These are phyloP conservation scores for Cryptosporidium sp. DNA, from an alignment of 169 alveolate species.

Conservation along the genomic window DNA sequence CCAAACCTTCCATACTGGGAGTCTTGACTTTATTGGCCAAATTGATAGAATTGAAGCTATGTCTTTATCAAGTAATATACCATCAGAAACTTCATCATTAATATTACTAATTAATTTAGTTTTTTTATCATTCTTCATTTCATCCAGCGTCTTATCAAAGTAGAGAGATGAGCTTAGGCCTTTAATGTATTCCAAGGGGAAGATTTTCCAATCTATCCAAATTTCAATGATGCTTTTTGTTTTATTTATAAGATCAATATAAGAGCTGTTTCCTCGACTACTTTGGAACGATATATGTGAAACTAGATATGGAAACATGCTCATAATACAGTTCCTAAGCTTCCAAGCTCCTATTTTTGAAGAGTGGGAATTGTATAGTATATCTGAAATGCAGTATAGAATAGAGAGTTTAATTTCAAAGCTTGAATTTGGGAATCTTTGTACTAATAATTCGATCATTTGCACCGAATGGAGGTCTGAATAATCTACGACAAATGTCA, in stretches of 20 bases:
- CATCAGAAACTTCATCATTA: neutral
- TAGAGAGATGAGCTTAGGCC: conserved; percentile 44
- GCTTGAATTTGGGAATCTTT: conserved; percentile 35
- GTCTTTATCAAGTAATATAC: conserved; percentile 11
- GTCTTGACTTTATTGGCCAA: conserved; percentile 62
- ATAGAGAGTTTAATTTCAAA: conserved; percentile 16
- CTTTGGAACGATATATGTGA: conserved; percentile 45
- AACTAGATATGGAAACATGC: conserved; percentile 45
- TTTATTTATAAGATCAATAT: neutral
- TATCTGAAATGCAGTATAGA: conserved; percentile 50
- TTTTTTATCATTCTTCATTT: conserved; percentile 6
- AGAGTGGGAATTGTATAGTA: conserved; percentile 58
- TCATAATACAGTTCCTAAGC: conserved; percentile 30
- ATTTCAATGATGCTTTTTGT: conserved; percentile 21
- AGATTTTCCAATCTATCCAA: conserved; percentile 62
- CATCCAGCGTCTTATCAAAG: conserved; percentile 25
- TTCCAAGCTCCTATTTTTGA: conserved; percentile 68
- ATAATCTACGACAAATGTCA: conserved; percentile 49
- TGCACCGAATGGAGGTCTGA: conserved; percentile 52
- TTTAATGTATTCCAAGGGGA: conserved; percentile 36
- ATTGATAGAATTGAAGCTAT: conserved; percentile 28
- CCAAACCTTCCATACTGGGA: conserved; percentile 29
- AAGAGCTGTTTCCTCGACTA: conserved; percentile 25
- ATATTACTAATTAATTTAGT: conserved; percentile 8
- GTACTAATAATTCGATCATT: conserved; percentile 15